Conservation (phyloP, 2,329 filamentous ascomycete genomes). For the Pseudopyricularia cyperi region DNA sequence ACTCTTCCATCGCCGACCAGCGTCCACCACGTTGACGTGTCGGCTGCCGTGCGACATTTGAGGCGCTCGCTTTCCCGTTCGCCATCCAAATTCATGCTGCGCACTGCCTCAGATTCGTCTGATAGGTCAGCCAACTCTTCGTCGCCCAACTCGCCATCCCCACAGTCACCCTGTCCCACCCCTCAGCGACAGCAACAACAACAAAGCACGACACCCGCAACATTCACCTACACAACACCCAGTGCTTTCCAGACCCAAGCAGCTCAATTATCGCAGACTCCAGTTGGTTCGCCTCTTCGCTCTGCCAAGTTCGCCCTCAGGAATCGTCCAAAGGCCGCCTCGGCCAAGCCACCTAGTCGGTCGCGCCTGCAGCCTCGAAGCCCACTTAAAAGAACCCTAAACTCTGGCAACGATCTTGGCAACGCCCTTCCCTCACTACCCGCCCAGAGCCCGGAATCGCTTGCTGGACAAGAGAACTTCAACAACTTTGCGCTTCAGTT, state of each 20-base stretch:
- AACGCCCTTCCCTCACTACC: conserved; percentile 44
- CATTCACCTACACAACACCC: conserved; percentile 4
- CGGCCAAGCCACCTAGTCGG: conserved; percentile 41
- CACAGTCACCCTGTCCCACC: conserved; percentile 36
- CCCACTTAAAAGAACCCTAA: conserved; percentile 66
- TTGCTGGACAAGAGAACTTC: conserved; percentile 24
- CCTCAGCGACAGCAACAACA: conserved; percentile 5
- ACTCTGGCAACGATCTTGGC: conserved; percentile 54
- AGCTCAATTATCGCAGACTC: conserved; percentile 11
- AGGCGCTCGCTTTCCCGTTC: conserved; percentile 82
- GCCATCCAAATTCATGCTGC: conserved; percentile 73
- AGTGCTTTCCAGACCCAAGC: conserved; percentile 3
- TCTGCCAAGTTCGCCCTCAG: conserved; percentile 17
- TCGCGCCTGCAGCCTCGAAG: conserved; percentile 64
- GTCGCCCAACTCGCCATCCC: conserved; percentile 40
- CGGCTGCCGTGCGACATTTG: conserved; percentile 68
- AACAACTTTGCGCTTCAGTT: conserved; percentile 16
- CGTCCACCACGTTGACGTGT: conserved; percentile 69
- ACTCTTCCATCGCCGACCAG: conserved; percentile 80
- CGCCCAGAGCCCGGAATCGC: conserved; percentile 15
- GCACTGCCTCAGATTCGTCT: conserved; percentile 32
- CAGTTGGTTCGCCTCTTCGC: conserved; percentile 47
- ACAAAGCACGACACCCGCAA: conserved; percentile 2
- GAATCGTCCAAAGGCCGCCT: conserved; percentile 43
- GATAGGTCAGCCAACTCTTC: conserved; percentile 33